Evolutionary conservation across 2,329 filamentous ascomycete genomes (phyloP).

Genomic region (Fusarium sp.): DNA sequence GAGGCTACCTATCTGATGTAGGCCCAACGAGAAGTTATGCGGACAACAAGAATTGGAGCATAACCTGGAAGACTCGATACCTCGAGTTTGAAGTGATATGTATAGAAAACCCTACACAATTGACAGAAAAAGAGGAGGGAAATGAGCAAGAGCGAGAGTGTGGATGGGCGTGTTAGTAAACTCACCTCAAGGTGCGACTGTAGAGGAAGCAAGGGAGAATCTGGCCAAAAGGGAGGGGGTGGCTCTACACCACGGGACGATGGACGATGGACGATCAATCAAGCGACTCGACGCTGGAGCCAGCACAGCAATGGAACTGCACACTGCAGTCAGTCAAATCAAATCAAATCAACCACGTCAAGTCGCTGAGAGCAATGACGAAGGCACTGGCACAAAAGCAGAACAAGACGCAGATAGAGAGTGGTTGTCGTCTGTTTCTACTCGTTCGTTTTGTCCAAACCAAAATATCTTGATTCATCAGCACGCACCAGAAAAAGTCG

Average conservation of each 20-base stretch:
- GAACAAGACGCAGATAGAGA: constrained; percentile 27
- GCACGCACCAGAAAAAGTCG: background rate
- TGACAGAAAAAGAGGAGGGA: background rate
- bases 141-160: constrained; percentile 11
- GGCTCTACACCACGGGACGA: constrained; percentile 23
- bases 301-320: constrained; percentile 34
- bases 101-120: background rate
- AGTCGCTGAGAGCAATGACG: constrained; percentile 32
- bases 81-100: background rate
- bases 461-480: constrained; percentile 28
- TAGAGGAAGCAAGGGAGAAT: constrained; percentile 26
- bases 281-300: constrained; percentile 37
- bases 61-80: background rate
- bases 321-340: constrained; percentile 21
- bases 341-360: constrained; percentile 32
- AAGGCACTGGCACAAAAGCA: constrained; percentile 32
- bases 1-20: background rate
- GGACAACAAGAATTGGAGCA: background rate
- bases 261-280: constrained; percentile 32
- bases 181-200: constrained; percentile 26
- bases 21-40: background rate
- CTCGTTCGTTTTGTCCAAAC: constrained; percentile 10
- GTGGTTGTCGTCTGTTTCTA: constrained; percentile 3
- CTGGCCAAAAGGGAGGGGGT: constrained; percentile 4
- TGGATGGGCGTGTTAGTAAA: constrained; percentile 29